phyloP scores from a whole-genome alignment of 2,329 filamentous ascomycete species.

The Exophiala aquamarina region DNA sequence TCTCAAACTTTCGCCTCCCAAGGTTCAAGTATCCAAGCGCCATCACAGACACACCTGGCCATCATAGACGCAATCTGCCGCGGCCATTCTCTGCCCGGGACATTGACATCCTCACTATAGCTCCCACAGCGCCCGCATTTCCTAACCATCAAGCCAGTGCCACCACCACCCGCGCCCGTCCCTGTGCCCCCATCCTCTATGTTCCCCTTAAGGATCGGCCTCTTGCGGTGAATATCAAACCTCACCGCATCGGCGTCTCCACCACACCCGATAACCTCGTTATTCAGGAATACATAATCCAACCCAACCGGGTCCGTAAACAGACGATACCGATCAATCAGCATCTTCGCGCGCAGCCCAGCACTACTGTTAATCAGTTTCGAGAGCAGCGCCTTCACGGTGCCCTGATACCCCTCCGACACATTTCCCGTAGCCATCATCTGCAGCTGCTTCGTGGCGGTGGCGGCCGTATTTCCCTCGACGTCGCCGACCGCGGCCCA shows the following conservation, averaged over 20 bases:
- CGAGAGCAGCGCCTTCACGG: constrained; percentile 65
- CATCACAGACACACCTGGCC: constrained; percentile 29
- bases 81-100: constrained; percentile 19
- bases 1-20: constrained; percentile 12
- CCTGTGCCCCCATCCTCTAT: constrained; percentile 5
- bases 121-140: constrained; percentile 29
- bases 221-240: constrained; percentile 28
- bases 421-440: constrained; percentile 29
- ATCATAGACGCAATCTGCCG: constrained; percentile 19
- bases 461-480: constrained; percentile 22
- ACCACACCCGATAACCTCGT: constrained; percentile 45
- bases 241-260: constrained; percentile 4
- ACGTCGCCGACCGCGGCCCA: constrained; percentile 30
- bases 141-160: constrained; percentile 19
- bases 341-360: constrained; percentile 59
- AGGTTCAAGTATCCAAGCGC: constrained; percentile 23
- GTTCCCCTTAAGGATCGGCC: constrained; percentile 16
- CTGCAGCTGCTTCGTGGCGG: constrained; percentile 22
- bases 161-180: not conserved
- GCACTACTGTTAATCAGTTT: constrained; percentile 65
- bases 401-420: constrained; percentile 34
- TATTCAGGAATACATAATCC: constrained; percentile 40
- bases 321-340: constrained; percentile 65
- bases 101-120: constrained; percentile 26
- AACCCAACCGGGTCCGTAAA: constrained; percentile 34